Evolutionary conservation across 257 asterid genomes (phyloP), one percentile per base, ranked within the genome.

Genomic region (Cordia subcordata): DNA sequence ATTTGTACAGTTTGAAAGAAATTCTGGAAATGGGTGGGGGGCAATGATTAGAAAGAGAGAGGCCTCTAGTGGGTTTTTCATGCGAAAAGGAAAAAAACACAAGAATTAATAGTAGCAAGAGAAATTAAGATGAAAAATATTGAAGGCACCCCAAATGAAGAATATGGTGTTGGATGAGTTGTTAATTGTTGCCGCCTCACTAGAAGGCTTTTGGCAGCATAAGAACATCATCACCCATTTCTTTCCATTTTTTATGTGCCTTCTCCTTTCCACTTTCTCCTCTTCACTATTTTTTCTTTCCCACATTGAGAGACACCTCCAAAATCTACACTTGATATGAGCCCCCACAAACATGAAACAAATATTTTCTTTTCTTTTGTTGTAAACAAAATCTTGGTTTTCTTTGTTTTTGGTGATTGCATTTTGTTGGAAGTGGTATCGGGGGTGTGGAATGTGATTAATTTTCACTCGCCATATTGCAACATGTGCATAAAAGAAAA

Each of bases 311-410:
- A 42, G 47, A 42, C 47, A 42, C 4, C 47, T 42, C 18, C 37
- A 8, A 57, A 60, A 47, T 68, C 57, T 68, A 68, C 73, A 68
- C 73, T 68, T 68, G 63, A 55, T 68, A 61, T 68, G 73, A 68
- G 73, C 73, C 62, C 54, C 56, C 50, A n/a, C n/a, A 21, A 50
- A n/a, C 42, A 21, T 39, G 33, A 35, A 11, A n/a, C 10, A 2
- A 35, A 37, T 13, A 20, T 11, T 35, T 5, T 19, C 3, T 27
- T 12, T 59, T 49, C 15, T 10, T 4, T 35, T 8, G 1, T 4
- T 46, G 12, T 13, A n/a, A n/a, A n/a, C n/a, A n/a, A n/a, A n/a
- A n/a, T 16, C 44, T 13, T 13, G 13, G 1, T 0, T 42, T 0
- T 32, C 10, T n/a, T 20, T 23, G 4, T 5, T 11, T 12, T 10